phyloP scores from a whole-genome alignment of 352 stramenopile genomes.

The Globisporangium polare region DNA sequence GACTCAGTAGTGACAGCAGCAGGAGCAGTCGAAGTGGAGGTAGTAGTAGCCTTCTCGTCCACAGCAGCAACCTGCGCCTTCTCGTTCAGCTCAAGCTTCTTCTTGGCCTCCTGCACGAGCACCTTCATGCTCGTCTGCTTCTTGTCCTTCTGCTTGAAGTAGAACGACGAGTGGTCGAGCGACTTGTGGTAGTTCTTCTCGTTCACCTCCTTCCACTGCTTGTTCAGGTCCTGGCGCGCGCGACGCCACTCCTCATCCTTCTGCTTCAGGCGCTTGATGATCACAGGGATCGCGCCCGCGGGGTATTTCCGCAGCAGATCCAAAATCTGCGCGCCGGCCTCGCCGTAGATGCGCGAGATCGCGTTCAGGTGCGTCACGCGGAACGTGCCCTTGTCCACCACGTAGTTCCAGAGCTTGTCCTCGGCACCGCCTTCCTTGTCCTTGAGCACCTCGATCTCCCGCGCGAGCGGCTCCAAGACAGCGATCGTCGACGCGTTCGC shows the following conservation, averaged over 20 bases:
- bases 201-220: constrained; percentile 97
- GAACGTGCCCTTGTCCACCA: constrained; percentile 94
- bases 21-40: background rate
- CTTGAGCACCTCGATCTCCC: constrained; percentile 91
- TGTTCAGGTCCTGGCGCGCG: constrained; percentile 93
- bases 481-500: constrained; percentile 94
- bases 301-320: constrained; percentile 97
- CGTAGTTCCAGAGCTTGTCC: constrained; percentile 82
- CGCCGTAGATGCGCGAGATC: constrained; percentile 98
- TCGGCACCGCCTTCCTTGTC: constrained; percentile 48
- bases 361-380: constrained; percentile 96
- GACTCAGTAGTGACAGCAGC: constrained; percentile 18
- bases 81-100: constrained; percentile 69
- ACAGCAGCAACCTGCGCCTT: constrained; percentile 22
- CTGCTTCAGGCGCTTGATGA: constrained; percentile 97
- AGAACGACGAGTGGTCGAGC: constrained; percentile 98
- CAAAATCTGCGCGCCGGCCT: constrained; percentile 87
- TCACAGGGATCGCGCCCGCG: constrained; percentile 95
- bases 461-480: constrained; percentile 93
- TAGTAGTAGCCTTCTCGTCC: background rate
- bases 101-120: constrained; percentile 87
- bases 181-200: constrained; percentile 99
- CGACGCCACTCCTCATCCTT: constrained; percentile 97
- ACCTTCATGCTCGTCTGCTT: constrained; percentile 94
- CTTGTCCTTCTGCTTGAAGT: constrained; percentile 99